Conservation (phyloP, 1,284 basidiomycete species). For the Meira nashicola region DNA sequence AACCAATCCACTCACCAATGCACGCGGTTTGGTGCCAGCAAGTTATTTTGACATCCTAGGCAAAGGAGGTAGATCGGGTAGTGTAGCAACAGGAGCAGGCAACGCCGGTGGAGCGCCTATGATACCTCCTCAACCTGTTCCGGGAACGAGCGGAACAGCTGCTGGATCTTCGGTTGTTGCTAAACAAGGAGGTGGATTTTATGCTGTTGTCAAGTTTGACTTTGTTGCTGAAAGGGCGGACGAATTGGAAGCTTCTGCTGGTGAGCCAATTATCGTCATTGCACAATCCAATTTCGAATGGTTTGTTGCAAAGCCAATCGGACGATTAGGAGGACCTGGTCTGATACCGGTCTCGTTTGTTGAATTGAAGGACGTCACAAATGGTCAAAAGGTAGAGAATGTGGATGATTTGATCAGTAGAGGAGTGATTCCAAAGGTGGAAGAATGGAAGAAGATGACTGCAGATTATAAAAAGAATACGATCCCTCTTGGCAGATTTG, state of each 20-base stretch:
- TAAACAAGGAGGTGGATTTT: conserved; percentile 56
- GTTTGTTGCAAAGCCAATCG: conserved; percentile 80
- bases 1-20: conserved; percentile 74
- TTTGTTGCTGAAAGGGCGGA: conserved; percentile 90
- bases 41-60: conserved; percentile 65
- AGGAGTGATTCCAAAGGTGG: conserved; percentile 83
- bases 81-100: conserved; percentile 15
- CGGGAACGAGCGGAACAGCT: conserved; percentile 1
- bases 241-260: conserved; percentile 88
- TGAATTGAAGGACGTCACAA: conserved; percentile 84
- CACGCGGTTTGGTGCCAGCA: conserved; percentile 85
- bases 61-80: conserved; percentile 24
- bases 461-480: conserved; percentile 92
- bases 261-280: conserved; percentile 75
- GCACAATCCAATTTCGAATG: conserved; percentile 52
- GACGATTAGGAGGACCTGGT: conserved; percentile 85
- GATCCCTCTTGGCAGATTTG: conserved; percentile 86
- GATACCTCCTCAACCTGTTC: no score
- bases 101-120: conserved; percentile 8
- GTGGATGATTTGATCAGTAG: conserved; percentile 73
- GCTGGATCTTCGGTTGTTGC: conserved; percentile 22
- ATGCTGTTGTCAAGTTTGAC: conserved; percentile 91
- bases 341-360: conserved; percentile 95
- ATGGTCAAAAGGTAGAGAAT: conserved; percentile 62
- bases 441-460: conserved; percentile 96